These are phyloP conservation scores for Nicotiana tabacum DNA, from an alignment of 257 asterid species.

Conservation along the genomic window DNA sequence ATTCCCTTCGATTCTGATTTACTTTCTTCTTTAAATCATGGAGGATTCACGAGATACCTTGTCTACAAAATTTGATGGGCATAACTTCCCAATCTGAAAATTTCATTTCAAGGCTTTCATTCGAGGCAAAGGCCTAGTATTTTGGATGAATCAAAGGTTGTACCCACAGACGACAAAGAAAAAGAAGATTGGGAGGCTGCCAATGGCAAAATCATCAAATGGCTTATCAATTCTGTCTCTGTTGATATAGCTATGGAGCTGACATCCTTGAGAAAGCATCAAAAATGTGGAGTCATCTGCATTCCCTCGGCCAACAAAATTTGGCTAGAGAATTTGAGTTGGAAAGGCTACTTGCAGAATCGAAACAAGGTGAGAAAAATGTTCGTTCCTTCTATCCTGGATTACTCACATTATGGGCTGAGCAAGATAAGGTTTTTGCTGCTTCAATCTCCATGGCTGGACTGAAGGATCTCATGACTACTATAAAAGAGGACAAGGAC, in stretches of 20 bases:
- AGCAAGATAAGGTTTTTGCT: background rate
- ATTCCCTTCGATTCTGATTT: too few species aligned
- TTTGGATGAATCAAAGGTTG: background rate
- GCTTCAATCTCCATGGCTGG: background rate
- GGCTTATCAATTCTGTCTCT: background rate
- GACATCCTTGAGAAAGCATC: background rate
- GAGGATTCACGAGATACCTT: too few species aligned
- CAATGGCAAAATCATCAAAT: background rate
- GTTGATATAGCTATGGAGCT: background rate
- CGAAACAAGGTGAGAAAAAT: too few species aligned
- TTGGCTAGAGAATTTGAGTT: background rate
- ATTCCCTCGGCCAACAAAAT: background rate
- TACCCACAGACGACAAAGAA: background rate
- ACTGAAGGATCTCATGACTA: background rate
- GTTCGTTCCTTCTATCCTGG: too few species aligned
- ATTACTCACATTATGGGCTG: too few species aligned
- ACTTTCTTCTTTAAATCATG: too few species aligned
- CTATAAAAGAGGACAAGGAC: background rate
- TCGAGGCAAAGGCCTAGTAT: too few species aligned
- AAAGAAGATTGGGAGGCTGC: too few species aligned
- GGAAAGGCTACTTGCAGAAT: too few species aligned
- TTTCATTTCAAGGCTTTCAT: too few species aligned
- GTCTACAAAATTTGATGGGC: too few species aligned
- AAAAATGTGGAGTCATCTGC: background rate
- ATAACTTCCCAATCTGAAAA: too few species aligned